Conservation (phyloP, 495 filamentous ascomycete genomes). For the Tetracladium setigerum region DNA sequence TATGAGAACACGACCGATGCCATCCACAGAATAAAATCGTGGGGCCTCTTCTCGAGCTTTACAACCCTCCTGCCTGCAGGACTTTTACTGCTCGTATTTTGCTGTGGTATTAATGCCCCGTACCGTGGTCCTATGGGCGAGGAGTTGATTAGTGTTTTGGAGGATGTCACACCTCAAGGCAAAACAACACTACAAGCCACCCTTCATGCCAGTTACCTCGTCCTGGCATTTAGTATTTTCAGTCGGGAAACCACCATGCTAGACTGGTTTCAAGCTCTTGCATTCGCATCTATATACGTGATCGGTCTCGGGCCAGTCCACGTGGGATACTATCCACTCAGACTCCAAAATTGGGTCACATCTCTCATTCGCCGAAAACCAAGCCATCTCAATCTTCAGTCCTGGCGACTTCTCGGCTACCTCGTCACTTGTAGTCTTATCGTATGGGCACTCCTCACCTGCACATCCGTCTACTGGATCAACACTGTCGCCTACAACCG, state of each 20-base stretch:
- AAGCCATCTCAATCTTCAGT: slow-evolving; percentile 4
- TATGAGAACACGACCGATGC: slow-evolving; percentile 11
- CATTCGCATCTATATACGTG: slow-evolving; percentile 12
- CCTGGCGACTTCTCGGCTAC: slow-evolving; percentile 13
- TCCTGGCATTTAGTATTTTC: slow-evolving; percentile 10
- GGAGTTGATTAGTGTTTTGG: slow-evolving; percentile 9
- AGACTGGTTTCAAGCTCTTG: slow-evolving; percentile 13
- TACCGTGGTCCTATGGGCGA: slow-evolving; percentile 12
- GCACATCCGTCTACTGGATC: slow-evolving; percentile 12
- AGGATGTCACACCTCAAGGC: slow-evolving; percentile 3
- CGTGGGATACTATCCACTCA: slow-evolving; percentile 18
- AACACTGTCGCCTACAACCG: slow-evolving; percentile 11
- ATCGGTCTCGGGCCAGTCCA: slow-evolving; percentile 12
- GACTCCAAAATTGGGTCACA: slow-evolving; percentile 7
- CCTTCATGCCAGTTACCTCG: slow-evolving; percentile 13
- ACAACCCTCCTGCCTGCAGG: slow-evolving; percentile 5
- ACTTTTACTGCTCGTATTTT: slow-evolving; percentile 6
- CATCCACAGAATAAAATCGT: slow-evolving; percentile 4
- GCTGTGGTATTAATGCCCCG: slow-evolving; percentile 5
- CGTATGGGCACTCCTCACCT: slow-evolving; percentile 13
- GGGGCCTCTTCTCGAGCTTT: slow-evolving; percentile 3
- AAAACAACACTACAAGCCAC: slow-evolving; percentile 8
- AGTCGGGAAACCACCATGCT: slow-evolving; percentile 6
- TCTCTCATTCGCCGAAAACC: slow-evolving; percentile 6
- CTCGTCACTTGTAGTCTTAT: slow-evolving; percentile 11